Evolutionary conservation across 129 eudicot species (phyloP).

Genomic region (Oenanthe sinensis): DNA sequence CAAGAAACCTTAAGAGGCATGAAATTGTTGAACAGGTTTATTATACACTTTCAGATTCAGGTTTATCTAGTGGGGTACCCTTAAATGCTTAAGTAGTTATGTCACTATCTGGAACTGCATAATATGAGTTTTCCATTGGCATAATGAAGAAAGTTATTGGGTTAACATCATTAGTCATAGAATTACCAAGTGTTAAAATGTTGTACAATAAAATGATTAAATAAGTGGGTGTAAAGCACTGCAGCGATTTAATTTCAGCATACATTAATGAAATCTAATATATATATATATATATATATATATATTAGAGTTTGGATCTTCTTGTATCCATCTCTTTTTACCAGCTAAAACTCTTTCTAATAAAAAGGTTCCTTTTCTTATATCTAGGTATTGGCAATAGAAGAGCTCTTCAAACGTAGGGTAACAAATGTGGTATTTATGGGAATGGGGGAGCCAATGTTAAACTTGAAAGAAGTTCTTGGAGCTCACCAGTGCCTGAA

Average conservation of each 20-base stretch:
- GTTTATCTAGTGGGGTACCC: neutral
- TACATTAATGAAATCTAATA: no score
- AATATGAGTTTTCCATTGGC: neutral
- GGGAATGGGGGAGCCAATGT: conserved; percentile 99
- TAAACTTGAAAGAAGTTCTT: conserved; percentile 89
- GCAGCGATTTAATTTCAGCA: neutral
- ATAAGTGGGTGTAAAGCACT: neutral
- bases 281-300: no score
- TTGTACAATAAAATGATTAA: neutral
- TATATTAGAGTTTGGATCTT: no score
- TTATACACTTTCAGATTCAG: neutral
- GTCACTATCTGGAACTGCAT: neutral
- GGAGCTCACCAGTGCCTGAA: conserved; percentile 95
- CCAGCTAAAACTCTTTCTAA: neutral
- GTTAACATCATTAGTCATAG: no score
- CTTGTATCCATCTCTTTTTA: neutral
- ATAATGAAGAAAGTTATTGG: neutral
- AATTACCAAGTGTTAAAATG: no score
- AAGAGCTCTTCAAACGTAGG: conserved; percentile 73
- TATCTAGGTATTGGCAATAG: conserved; percentile 85
- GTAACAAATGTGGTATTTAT: conserved; percentile 97
- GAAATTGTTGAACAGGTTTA: conserved; percentile 97
- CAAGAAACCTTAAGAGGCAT: conserved; percentile 82
- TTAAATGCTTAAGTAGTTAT: neutral
- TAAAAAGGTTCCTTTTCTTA: neutral